These are phyloP conservation scores for Monosporozyma aerobia DNA, from an alignment of 805 yeast genomes.

Conservation along the genomic window DNA sequence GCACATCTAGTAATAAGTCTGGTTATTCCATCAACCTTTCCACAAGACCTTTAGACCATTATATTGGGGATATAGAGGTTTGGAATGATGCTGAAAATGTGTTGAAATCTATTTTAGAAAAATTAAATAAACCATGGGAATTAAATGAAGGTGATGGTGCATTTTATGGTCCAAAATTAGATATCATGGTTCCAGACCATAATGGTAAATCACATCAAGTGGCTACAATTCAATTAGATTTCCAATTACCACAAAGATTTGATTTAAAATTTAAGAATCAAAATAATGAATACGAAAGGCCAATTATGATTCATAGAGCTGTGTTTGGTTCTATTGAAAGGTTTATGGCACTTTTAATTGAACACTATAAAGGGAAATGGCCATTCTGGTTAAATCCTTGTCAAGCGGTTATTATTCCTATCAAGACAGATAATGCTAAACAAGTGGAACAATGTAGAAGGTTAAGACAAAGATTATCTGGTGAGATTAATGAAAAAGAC, in stretches of 20 bases:
- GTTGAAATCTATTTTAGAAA: slow-evolving; percentile 49
- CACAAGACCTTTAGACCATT: slow-evolving; percentile 73
- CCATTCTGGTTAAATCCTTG: slow-evolving; percentile 96
- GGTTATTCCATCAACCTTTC: slow-evolving; percentile 66
- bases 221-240: slow-evolving; percentile 91
- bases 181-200: slow-evolving; percentile 71
- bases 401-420: slow-evolving; percentile 79
- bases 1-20: not conserved
- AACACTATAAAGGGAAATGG: slow-evolving; percentile 89
- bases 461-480: slow-evolving; percentile 39
- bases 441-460: slow-evolving; percentile 40
- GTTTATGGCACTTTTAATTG: slow-evolving; percentile 82
- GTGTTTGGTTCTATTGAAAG: slow-evolving; percentile 92
- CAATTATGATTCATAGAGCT: slow-evolving; percentile 95
- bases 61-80: slow-evolving; percentile 62
- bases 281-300: slow-evolving; percentile 47
- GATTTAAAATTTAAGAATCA: slow-evolving; percentile 56
- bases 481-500: slow-evolving; percentile 29
- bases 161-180: slow-evolving; percentile 93
- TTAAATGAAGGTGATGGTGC: slow-evolving; percentile 93
- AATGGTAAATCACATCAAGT: slow-evolving; percentile 80
- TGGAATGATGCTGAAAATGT: slow-evolving; percentile 80
- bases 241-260: slow-evolving; percentile 85
- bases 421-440: slow-evolving; percentile 46
- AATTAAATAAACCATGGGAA: slow-evolving; percentile 50